Conservation (phyloP, 176 grass and related monocot species). For the Zoysia japonica region DNA sequence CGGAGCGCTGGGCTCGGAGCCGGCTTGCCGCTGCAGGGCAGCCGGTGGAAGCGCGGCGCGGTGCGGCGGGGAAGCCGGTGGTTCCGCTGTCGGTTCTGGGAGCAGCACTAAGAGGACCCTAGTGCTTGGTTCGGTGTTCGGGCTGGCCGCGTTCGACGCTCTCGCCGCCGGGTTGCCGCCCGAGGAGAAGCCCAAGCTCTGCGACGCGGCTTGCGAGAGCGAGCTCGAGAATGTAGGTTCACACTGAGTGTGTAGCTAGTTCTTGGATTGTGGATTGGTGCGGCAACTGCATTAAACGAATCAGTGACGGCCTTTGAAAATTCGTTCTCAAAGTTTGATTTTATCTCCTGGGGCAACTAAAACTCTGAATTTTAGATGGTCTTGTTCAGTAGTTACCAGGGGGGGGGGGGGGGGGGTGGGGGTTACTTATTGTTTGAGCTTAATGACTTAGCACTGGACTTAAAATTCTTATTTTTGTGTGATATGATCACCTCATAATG, state of each 20-base stretch:
- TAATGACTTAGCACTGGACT: too few relatives aligned
- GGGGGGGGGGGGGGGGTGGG: too few relatives aligned
- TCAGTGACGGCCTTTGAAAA: too few relatives aligned
- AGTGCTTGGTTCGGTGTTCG: constrained; percentile 43
- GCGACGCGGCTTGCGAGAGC: constrained; percentile 67
- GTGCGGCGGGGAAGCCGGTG: neutral
- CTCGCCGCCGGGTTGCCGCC: constrained; percentile 77
- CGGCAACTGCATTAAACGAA: too few relatives aligned
- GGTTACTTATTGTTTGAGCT: too few relatives aligned
- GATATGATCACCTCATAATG: neutral
- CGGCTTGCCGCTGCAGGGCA: constrained; percentile 35
- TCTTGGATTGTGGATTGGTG: neutral
- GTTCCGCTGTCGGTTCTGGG: neutral
- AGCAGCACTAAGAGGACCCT: constrained; percentile 35
- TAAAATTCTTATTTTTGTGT: neutral
- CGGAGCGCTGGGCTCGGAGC: neutral
- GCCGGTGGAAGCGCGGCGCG: neutral
- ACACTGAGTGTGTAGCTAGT: constrained; percentile 1
- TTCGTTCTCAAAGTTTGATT: too few relatives aligned
- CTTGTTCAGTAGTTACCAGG: too few relatives aligned
- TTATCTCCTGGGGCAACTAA: too few relatives aligned
- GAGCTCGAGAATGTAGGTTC: constrained; percentile 92
- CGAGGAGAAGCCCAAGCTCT: constrained; percentile 89
- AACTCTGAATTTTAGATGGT: too few relatives aligned
- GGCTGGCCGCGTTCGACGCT: constrained; percentile 33